Percentiles rank a stretch among this genome's conserved stretches.
Conservation (phyloP, 2,329 filamentous ascomycete species). For the Sphaerostilbella broomeana region DNA sequence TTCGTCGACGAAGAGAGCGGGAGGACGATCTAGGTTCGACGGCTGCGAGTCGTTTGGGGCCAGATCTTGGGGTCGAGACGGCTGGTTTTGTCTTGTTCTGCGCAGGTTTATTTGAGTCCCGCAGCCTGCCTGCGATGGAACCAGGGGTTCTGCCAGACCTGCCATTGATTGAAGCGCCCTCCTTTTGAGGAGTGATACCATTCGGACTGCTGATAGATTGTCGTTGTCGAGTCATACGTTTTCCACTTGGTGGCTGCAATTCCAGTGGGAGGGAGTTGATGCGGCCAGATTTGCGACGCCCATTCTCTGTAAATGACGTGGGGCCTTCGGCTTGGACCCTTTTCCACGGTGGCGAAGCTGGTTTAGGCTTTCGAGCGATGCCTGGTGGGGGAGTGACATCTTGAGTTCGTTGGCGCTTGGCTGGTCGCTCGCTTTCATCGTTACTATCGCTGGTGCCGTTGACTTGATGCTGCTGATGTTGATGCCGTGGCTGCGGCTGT, state of each 20-base stretch:
- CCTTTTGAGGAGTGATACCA: slow-evolving; percentile 28
- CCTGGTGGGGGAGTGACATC: slow-evolving; percentile 37
- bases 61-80: slow-evolving; percentile 24
- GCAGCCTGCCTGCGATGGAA: slow-evolving; percentile 21
- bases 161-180: slow-evolving; percentile 23
- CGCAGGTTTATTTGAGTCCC: slow-evolving; percentile 20
- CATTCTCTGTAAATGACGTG: slow-evolving; percentile 73
- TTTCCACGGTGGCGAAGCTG: slow-evolving; percentile 88
- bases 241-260: slow-evolving; percentile 42
- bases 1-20: slow-evolving; percentile 33
- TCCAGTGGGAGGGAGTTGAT: slow-evolving; percentile 53
- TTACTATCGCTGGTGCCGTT: slow-evolving; percentile 7
- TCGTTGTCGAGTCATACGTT: slow-evolving; percentile 46
- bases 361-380: slow-evolving; percentile 38
- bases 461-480: slow-evolving; percentile 19
- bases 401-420: slow-evolving; percentile 59
- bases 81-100: slow-evolving; percentile 18
- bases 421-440: slow-evolving; percentile 42
- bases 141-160: slow-evolving; percentile 20
- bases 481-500: too few relatives aligned
- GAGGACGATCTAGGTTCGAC: slow-evolving; percentile 24
- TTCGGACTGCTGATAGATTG: slow-evolving; percentile 29
- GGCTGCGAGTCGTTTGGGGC: slow-evolving; percentile 22
- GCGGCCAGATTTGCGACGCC: slow-evolving; percentile 59
- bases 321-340: slow-evolving; percentile 77